Conservation (phyloP, 805 yeast species). For the Wickerhamomyces queroliae region DNA sequence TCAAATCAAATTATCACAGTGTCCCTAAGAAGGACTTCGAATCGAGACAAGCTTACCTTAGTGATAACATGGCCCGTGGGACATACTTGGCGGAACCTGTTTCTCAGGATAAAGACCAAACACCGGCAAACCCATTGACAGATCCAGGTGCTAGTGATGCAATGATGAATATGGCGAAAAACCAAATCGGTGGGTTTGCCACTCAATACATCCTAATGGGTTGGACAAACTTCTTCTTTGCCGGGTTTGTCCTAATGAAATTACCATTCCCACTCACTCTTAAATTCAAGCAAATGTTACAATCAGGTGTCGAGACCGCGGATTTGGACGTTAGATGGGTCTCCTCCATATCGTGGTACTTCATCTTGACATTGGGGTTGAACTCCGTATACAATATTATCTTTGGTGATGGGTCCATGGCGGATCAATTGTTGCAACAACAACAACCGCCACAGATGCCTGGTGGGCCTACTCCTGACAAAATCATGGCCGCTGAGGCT, state of each 20-base stretch:
- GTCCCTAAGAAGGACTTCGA: slow-evolving; percentile 48
- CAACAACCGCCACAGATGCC: slow-evolving; percentile 39
- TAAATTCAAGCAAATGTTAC: slow-evolving; percentile 89
- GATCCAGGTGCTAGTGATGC: slow-evolving; percentile 72
- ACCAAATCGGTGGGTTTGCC: slow-evolving; percentile 73
- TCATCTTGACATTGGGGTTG: slow-evolving; percentile 80
- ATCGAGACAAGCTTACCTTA: slow-evolving; percentile 42
- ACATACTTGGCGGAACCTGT: slow-evolving; percentile 47
- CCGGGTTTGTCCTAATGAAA: slow-evolving; percentile 83
- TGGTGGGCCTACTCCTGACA: slow-evolving; percentile 57
- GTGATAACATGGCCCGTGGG: slow-evolving; percentile 44
- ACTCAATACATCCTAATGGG: slow-evolving; percentile 95
- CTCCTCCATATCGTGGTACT: slow-evolving; percentile 92
- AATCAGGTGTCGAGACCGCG: slow-evolving; percentile 76
- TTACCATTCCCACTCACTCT: slow-evolving; percentile 89
- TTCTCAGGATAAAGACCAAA: slow-evolving; percentile 26
- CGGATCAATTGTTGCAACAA: slow-evolving; percentile 37
- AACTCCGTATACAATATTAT: slow-evolving; percentile 71
- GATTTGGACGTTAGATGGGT: slow-evolving; percentile 92
- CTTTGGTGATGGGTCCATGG: slow-evolving; percentile 45
- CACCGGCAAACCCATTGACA: slow-evolving; percentile 53
- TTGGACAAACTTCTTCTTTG: slow-evolving; percentile 91
- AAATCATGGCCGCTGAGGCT: slow-evolving; percentile 61
- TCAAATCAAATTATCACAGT: slow-evolving; percentile 48
- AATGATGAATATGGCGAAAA: slow-evolving; percentile 71